Base-by-base conservation (phyloP, 805 yeast genomes). In the Candida qinlingensis region DNA sequence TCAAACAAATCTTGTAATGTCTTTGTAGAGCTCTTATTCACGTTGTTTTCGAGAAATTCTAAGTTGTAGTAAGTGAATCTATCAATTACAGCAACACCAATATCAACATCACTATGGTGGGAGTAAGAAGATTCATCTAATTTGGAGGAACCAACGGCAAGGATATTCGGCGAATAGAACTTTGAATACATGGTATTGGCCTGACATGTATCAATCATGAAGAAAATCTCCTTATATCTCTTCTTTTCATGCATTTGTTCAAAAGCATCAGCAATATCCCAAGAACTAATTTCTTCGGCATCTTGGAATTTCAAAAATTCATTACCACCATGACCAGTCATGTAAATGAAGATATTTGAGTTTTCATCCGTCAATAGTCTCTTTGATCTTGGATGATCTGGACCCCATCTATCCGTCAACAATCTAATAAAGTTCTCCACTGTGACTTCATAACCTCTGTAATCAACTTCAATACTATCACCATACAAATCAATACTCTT, bases 271-370 rank as follows among this genome's bases (percentile, higher is more conserved):
- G 99, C 98, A 52, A 94, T 78, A 67, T 94, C 99, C 70, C 88
- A 85, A 8, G 96, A 83, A 2, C 96, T 90, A 49, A 94, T 90
- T 61, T 94, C 99, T 65, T 94, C 99, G 9, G 98, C 97, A 64
- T 94, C 99, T 70, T 94, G 99, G 66, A 94, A 94, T 68, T 94
- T 94, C 59, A 94, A 76, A 66, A 94, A 94, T 66, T 94, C 98
- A 60, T 91, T 89, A 45, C 99, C 99, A 27, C 99, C 99, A 67
- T 94, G 99, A 27, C 99, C 99, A 1, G 99, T 94, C 82, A 94
- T 76, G 65, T 94, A 94, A 29, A 94, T 85, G 66, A 94, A 87
- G 44, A 94, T 89, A 65, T 94, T 94, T 31, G 96, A 87, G 63
- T 89, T 83, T 64, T 91, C 97, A 70, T 94, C 98, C 0, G 98